Evolutionary conservation across 257 asterid genomes (phyloP), one percentile per base, ranked within the genome.

Genomic region (Nicotiana tabacum): DNA sequence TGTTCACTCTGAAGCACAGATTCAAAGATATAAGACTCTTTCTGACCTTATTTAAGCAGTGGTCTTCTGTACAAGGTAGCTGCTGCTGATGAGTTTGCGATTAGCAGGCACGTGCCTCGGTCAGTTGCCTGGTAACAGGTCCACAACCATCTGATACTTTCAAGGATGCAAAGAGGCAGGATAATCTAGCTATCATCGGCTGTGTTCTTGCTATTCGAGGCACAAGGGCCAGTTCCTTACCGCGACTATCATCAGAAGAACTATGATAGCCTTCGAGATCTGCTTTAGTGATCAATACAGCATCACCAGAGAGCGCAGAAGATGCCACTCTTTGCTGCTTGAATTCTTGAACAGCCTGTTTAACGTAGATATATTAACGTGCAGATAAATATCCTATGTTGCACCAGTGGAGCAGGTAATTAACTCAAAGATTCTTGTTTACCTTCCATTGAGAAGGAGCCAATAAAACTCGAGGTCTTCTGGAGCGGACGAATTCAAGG

Each of bases 361-460:
- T 57, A 55, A 46, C 12, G 56, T 43, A 87, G 77, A 37, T 16
- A 80, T 35, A 16, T 74, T 62, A 30, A 7, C 60, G 4, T 2
- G 33, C 57, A 9, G 30, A 55, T 32, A 9, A 60, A 30, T 33
- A 43, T 43, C 21, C 37, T 5, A 53, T 33, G 57, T 27, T 24
- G 51, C 18, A 37, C 29, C 29, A 74, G 2, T 13, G 17, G 78
- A 39, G 16, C 10, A 69, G 12, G 16, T 9, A 27, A 55, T 11
- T 21, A 37, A 67, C 33, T 18, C 6, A n/a, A 83, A 53, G 37
- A 11, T 48, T 17, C 35, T 6, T 16, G 15, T 29, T 43, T 89
- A 95, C 98, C 98, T 92, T 92, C 98, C 98, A 92, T 64, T 95
- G 98, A 18, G 91, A 85, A 68, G 98, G 98, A 87, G 98, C 98